phyloP scores from a whole-genome alignment of 208 protist species.

The Leptomonas pyrrhocoris region DNA sequence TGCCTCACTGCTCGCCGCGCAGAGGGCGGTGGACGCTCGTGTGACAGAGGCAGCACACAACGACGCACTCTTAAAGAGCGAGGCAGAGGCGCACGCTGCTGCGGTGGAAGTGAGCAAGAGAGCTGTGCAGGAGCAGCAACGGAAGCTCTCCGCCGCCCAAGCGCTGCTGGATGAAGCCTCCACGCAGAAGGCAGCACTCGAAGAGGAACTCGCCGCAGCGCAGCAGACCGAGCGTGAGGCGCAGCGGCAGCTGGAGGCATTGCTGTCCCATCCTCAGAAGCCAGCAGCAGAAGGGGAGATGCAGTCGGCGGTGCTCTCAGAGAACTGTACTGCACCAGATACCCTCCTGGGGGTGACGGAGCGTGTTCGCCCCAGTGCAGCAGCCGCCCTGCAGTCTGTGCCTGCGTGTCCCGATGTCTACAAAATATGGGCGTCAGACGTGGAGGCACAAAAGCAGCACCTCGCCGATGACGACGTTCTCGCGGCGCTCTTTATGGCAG shows the following conservation, averaged over 20 bases:
- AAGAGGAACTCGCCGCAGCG: slow-evolving; percentile 11
- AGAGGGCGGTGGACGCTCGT: not conserved
- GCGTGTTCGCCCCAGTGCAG: not conserved
- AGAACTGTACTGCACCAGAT: not conserved
- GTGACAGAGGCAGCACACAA: not conserved
- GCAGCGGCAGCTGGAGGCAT: slow-evolving; percentile 5
- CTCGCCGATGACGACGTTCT: not conserved
- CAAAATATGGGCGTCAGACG: not conserved
- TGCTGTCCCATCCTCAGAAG: not conserved
- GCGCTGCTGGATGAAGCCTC: slow-evolving; percentile 15
- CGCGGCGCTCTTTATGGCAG: not conserved
- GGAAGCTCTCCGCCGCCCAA: slow-evolving; percentile 10
- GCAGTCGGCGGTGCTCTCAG: not conserved
- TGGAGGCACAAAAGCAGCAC: not conserved
- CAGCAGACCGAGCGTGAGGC: slow-evolving; percentile 8
- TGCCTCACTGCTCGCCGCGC: slow-evolving; percentile 3
- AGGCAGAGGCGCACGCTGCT: not conserved
- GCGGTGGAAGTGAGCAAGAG: not conserved
- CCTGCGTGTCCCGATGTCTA: not conserved
- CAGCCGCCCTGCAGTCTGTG: not conserved
- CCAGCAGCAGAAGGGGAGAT: not conserved
- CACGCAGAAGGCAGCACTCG: slow-evolving; percentile 8
- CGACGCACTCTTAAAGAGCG: not conserved
- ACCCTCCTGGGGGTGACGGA: not conserved
- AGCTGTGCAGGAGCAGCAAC: slow-evolving; percentile 14